Evolutionary conservation across 768 basidiomycete genomes (phyloP).

Genomic region (Hysterangium stoloniferum): DNA sequence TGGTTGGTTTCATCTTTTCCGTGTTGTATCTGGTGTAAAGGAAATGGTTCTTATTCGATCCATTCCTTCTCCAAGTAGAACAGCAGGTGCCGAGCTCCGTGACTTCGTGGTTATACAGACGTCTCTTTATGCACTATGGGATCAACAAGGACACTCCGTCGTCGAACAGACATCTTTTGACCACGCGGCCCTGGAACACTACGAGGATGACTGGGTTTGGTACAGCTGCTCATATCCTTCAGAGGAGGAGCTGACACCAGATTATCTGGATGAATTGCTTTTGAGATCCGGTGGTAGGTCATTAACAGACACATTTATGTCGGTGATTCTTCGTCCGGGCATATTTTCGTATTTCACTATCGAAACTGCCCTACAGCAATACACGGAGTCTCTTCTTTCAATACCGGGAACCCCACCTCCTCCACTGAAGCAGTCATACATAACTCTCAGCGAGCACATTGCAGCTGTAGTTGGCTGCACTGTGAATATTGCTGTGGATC

Average conservation of each 20-base stretch:
- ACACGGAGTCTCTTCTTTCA: constrained; percentile 63
- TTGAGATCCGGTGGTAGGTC: constrained; percentile 51
- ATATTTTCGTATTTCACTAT: constrained; percentile 81
- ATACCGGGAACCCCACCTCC: constrained; percentile 49
- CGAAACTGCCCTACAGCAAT: constrained; percentile 74
- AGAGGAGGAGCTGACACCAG: constrained; percentile 71
- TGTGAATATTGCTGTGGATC: constrained; percentile 62
- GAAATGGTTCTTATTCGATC: constrained; percentile 39
- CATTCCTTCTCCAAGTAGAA: constrained; percentile 53
- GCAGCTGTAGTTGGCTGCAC: constrained; percentile 83
- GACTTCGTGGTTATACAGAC: constrained; percentile 53
- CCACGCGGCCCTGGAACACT: constrained; percentile 26
- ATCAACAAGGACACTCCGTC: constrained; percentile 67
- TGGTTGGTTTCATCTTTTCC: constrained; percentile 71
- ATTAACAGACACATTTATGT: constrained; percentile 70
- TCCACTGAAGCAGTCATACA: constrained; percentile 54
- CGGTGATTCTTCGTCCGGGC: constrained; percentile 79
- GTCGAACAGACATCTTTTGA: constrained; percentile 50
- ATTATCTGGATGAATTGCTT: constrained; percentile 82
- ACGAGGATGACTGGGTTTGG: constrained; percentile 34
- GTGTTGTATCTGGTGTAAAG: constrained; percentile 16
- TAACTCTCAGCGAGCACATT: constrained; percentile 65
- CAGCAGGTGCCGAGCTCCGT: constrained; percentile 64
- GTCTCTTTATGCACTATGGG: constrained; percentile 69
- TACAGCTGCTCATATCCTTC: constrained; percentile 50